Evolutionary conservation across 495 filamentous ascomycete genomes (phyloP).

Genomic region (Penicillium flavigenum): DNA sequence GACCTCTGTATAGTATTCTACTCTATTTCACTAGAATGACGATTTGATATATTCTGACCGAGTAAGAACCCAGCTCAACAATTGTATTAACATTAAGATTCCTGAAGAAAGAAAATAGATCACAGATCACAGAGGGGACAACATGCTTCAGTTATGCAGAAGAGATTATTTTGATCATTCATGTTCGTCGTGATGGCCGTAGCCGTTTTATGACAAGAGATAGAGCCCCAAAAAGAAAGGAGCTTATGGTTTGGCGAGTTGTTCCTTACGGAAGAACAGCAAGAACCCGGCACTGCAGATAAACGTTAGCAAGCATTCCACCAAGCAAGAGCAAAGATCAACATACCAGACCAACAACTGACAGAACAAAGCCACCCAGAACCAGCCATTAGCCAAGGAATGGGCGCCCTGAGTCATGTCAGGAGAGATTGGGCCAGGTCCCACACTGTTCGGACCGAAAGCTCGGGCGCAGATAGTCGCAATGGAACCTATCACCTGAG

Average conservation of each 20-base stretch:
- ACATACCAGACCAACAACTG: conserved; percentile 61
- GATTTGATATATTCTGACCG: neutral
- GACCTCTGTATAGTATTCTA: neutral
- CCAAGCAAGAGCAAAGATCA: neutral
- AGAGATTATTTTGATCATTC: conserved; percentile 7
- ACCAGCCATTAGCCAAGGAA: conserved; percentile 56
- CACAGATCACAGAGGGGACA: neutral
- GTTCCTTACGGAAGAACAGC: conserved; percentile 69
- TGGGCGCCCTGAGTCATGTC: conserved; percentile 40
- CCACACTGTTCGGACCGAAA: conserved; percentile 45
- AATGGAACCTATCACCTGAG: conserved; percentile 50
- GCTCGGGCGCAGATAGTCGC: conserved; percentile 50
- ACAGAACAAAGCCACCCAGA: conserved; percentile 62
- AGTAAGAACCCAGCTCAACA: neutral
- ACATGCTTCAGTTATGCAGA: conserved; percentile 12
- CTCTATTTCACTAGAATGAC: neutral
- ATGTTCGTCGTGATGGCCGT: neutral
- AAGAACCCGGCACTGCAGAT: conserved; percentile 56
- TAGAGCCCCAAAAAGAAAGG: neutral
- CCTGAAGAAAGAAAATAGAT: neutral
- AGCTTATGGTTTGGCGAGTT: conserved; percentile 59
- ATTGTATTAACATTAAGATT: conserved; percentile 5
- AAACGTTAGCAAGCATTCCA: conserved; percentile 11
- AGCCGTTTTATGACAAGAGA: conserved; percentile 1
- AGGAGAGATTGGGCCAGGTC: conserved; percentile 46